phyloP scores from a whole-genome alignment of 2,329 filamentous ascomycete species.

The Fusarium xyrophilum region DNA sequence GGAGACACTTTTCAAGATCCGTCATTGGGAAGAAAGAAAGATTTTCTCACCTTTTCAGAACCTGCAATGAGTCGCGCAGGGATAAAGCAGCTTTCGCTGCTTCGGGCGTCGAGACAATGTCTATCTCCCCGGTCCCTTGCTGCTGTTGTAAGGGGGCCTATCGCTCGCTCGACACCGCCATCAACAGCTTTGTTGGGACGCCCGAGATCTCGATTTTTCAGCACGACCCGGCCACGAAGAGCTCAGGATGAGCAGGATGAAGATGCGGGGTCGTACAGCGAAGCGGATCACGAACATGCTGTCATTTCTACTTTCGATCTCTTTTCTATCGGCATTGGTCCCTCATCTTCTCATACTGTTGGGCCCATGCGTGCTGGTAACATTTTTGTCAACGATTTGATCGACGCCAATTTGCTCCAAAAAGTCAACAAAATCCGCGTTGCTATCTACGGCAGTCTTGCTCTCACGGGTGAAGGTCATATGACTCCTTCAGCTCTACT shows the following conservation, averaged over 20 bases:
- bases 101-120: constrained; percentile 25
- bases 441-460: constrained; percentile 58
- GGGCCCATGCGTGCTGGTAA: constrained; percentile 60
- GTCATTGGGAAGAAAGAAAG: background rate
- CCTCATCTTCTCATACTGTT: constrained; percentile 59
- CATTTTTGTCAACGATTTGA: constrained; percentile 58
- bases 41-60: background rate
- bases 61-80: constrained; percentile 24
- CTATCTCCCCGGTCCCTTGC: constrained; percentile 25
- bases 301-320: constrained; percentile 61
- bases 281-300: constrained; percentile 58
- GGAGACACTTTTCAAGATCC: background rate
- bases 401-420: constrained; percentile 53
- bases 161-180: constrained; percentile 6
- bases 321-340: constrained; percentile 60
- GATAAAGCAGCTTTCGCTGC: constrained; percentile 32
- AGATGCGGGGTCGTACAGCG: constrained; percentile 50
- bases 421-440: constrained; percentile 57
- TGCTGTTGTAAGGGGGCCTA: constrained; percentile 11
- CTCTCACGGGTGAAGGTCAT: constrained; percentile 59
- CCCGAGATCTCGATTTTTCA: constrained; percentile 7
- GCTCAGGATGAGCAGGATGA: constrained; percentile 40
- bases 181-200: background rate
- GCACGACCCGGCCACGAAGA: constrained; percentile 12
- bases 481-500: constrained; percentile 60